Percentiles rank a stretch among this genome's conserved stretches.
These are phyloP conservation scores for Lyophyllum semitale DNA, from an alignment of 768 basidiomycete species.

Conservation along the genomic window DNA sequence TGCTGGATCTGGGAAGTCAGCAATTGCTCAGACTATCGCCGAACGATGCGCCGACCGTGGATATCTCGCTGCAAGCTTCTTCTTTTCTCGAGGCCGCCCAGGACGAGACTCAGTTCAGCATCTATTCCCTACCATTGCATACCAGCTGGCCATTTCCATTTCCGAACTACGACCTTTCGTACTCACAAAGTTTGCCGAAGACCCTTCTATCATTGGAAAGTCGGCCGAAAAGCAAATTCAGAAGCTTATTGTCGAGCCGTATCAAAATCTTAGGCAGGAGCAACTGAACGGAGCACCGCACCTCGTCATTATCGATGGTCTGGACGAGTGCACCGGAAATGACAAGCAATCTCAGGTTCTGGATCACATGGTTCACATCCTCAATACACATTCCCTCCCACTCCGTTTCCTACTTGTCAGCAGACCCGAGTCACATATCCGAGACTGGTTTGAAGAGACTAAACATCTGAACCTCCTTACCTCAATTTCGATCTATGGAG, in stretches of 20 bases:
- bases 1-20: not conserved
- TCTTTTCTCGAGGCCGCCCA: conserved; percentile 31
- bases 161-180: not conserved
- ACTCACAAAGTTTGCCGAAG: not conserved
- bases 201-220: not conserved
- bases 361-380: not conserved
- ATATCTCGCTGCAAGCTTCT: conserved; percentile 31
- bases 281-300: not conserved
- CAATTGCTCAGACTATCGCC: conserved; percentile 19
- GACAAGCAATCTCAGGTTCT: not conserved
- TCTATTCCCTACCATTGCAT: conserved; percentile 31
- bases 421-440: not conserved
- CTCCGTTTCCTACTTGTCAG: not conserved
- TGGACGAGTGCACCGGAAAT: not conserved
- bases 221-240: not conserved
- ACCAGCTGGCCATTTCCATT: conserved; percentile 21
- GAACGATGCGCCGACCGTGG: conserved; percentile 17
- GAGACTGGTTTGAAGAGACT: not conserved
- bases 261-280: not conserved
- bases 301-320: not conserved
- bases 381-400: not conserved
- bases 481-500: not conserved
- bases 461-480: not conserved
- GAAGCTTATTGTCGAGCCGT: not conserved
- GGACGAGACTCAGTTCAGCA: conserved; percentile 22